These are phyloP conservation scores for Oenanthe sinensis DNA, from an alignment of 129 eudicot species.

Conservation along the genomic window DNA sequence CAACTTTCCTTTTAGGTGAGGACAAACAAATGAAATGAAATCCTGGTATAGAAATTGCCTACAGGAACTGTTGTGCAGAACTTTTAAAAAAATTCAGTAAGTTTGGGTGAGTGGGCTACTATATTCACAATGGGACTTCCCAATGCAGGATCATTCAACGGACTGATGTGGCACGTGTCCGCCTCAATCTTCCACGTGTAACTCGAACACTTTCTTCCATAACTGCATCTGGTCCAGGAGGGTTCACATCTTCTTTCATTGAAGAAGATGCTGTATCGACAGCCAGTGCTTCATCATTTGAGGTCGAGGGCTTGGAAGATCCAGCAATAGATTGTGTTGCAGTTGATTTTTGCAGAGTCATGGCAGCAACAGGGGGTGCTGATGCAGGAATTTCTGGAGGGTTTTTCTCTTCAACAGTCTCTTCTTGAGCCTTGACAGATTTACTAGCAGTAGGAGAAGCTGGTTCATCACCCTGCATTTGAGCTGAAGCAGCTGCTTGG, in stretches of 20 bases:
- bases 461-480: slow-evolving; percentile 30
- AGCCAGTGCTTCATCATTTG: slow-evolving; percentile 29
- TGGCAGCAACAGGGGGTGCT: slow-evolving; percentile 24
- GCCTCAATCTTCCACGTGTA: slow-evolving; percentile 66
- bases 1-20: background rate
- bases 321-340: slow-evolving; percentile 18
- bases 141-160: slow-evolving; percentile 6
- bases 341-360: slow-evolving; percentile 31
- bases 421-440: slow-evolving; percentile 26
- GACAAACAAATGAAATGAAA: background rate
- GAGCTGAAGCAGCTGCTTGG: slow-evolving; percentile 19
- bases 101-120: background rate
- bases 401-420: slow-evolving; percentile 22
- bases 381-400: slow-evolving; percentile 26
- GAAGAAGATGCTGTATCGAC: slow-evolving; percentile 25
- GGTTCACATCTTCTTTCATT: slow-evolving; percentile 19
- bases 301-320: slow-evolving; percentile 20
- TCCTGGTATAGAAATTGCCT: background rate
- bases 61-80: background rate
- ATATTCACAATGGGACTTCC: background rate
- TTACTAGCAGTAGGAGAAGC: slow-evolving; percentile 44
- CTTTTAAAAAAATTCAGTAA: background rate
- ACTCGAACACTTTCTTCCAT: slow-evolving; percentile 52
- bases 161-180: slow-evolving; percentile 29
- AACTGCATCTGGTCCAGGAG: slow-evolving; percentile 27